Conservation (phyloP, 108 stramenopile species). For the Conticribra guillardii region DNA sequence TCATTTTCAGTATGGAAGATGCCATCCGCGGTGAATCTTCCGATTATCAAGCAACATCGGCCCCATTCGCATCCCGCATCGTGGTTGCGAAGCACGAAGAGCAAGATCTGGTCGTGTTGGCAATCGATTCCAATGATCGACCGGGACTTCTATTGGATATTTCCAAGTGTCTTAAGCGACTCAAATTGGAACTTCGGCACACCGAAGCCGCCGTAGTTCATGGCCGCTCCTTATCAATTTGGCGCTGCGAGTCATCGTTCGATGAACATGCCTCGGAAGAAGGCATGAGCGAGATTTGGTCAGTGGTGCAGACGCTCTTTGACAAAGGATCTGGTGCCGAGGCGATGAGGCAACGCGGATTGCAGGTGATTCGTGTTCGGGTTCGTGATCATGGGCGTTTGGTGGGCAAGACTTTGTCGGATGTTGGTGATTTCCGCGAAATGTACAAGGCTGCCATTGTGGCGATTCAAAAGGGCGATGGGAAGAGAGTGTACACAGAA, state of each 20-base stretch:
- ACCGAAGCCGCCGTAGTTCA: conserved; percentile 66
- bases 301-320: conserved; percentile 43
- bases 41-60: background rate
- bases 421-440: conserved; percentile 59
- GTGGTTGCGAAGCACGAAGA: conserved; percentile 27
- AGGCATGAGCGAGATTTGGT: conserved; percentile 65
- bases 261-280: conserved; percentile 36
- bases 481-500: conserved; percentile 28
- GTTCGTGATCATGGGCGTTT: conserved; percentile 50
- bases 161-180: conserved; percentile 55
- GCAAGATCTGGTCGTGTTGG: conserved; percentile 55
- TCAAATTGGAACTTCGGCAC: conserved; percentile 54
- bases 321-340: background rate
- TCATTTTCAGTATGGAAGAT: conserved; percentile 22
- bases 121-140: conserved; percentile 26
- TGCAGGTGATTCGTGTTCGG: conserved; percentile 61
- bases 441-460: conserved; percentile 68
- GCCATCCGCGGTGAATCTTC: conserved; percentile 14
- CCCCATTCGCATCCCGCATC: background rate
- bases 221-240: conserved; percentile 62
- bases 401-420: conserved; percentile 56
- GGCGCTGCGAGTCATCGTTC: conserved; percentile 65
- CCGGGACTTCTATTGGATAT: conserved; percentile 64
- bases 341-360: conserved; percentile 28
- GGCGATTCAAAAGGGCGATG: conserved; percentile 55